These are phyloP conservation scores for Poteriospumella lacustris DNA, from an alignment of 108 stramenopile species.

Conservation along the genomic window DNA sequence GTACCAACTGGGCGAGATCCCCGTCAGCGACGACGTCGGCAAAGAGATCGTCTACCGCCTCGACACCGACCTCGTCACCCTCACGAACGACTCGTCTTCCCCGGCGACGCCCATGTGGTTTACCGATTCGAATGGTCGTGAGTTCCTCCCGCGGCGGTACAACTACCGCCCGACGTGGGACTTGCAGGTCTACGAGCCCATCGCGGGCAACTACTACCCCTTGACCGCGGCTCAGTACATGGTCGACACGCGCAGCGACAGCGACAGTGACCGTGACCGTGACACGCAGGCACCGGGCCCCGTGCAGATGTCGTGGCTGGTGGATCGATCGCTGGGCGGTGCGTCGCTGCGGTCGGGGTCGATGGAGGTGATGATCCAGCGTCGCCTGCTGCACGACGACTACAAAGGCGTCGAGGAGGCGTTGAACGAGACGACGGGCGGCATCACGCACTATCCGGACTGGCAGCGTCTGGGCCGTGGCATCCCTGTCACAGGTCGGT, in stretches of 20 bases:
- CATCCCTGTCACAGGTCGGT: too few species aligned
- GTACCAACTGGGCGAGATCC: constrained; percentile 82
- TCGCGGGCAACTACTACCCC: constrained; percentile 92
- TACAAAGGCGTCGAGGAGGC: constrained; percentile 49
- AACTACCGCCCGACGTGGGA: constrained; percentile 46
- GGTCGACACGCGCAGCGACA: constrained; percentile 55
- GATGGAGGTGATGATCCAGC: constrained; percentile 87
- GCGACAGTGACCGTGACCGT: constrained; percentile 29
- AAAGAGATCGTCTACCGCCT: constrained; percentile 69
- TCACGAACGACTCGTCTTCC: too few species aligned
- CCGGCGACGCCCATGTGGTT: too few species aligned
- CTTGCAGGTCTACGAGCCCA: constrained; percentile 72
- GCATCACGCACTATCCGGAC: too few species aligned
- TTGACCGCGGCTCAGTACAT: constrained; percentile 81
- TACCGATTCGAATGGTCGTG: constrained; percentile 92
- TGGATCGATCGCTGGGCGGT: constrained; percentile 82
- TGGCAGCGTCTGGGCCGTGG: too few species aligned
- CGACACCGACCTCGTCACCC: constrained; percentile 52
- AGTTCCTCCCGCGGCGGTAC: constrained; percentile 70
- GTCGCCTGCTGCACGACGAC: constrained; percentile 58
- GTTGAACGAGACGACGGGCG: constrained; percentile 51
- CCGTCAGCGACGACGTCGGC: constrained; percentile 47
- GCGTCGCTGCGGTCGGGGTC: constrained; percentile 70
- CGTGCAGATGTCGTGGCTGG: constrained; percentile 57
- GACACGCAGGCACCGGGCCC: background rate